phyloP scores from a whole-genome alignment of 257 asterid genomes.

The Anisodus acutangulus region DNA sequence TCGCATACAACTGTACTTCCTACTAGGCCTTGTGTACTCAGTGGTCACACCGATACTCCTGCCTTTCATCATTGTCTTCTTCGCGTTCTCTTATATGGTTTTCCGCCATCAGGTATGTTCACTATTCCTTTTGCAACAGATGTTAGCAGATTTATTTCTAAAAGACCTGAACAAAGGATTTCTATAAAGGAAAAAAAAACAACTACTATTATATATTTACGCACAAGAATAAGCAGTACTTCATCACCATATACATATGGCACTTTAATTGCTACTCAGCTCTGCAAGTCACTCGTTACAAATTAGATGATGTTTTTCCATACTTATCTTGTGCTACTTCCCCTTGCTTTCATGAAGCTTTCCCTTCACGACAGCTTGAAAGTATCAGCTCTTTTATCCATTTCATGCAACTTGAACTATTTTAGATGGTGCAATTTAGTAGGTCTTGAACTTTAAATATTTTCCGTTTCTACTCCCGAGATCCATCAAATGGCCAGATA shows the following conservation, averaged over 20 bases:
- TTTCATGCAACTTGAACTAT: background rate
- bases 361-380: background rate
- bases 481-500: conserved; percentile 14
- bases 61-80: conserved; percentile 40
- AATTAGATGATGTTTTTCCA: background rate
- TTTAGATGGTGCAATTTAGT: conserved; percentile 14
- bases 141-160: background rate
- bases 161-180: background rate
- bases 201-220: background rate
- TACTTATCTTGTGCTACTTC: background rate
- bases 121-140: background rate
- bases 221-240: background rate
- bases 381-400: background rate
- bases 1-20: conserved; percentile 33
- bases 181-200: background rate
- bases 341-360: background rate
- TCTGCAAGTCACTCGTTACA: background rate
- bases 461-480: conserved; percentile 10
- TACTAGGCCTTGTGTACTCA: conserved; percentile 33
- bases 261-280: conserved; percentile 4
- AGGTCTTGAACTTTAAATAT: background rate
- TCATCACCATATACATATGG: conserved; percentile 8
- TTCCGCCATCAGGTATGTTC: conserved; percentile 35
- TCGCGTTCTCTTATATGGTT: conserved; percentile 33
- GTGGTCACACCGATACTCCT: conserved; percentile 33